A percentile compares a stretch with the other conserved stretches of the same genome.
phyloP scores from a whole-genome alignment of 257 asterid genomes.

The Forsythia suspensa region DNA sequence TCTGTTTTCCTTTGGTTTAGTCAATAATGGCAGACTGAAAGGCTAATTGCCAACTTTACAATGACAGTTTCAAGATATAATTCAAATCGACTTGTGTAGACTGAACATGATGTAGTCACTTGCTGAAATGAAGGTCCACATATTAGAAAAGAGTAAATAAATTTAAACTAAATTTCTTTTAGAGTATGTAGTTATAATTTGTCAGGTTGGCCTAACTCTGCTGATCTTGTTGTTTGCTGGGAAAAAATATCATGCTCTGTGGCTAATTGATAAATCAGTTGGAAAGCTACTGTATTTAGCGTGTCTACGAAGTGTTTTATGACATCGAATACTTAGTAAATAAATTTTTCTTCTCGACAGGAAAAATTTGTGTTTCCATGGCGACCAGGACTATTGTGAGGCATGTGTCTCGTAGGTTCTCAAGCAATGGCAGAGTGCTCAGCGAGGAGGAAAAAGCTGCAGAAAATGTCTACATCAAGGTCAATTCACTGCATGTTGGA shows the following conservation, averaged over 20 bases:
- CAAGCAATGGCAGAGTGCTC: constrained; percentile 70
- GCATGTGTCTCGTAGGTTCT: constrained; percentile 70
- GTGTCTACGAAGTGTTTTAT: not conserved
- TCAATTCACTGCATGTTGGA: constrained; percentile 22
- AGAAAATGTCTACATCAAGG: constrained; percentile 93
- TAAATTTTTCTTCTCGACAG: constrained; percentile 27
- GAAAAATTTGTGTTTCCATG: constrained; percentile 45
- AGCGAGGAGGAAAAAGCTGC: constrained; percentile 99
- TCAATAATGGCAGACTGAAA: constrained; percentile 1
- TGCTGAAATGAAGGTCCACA: constrained; percentile 6
- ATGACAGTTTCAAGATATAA: not conserved
- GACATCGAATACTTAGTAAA: not conserved
- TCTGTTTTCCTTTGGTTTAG: not conserved
- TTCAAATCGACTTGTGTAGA: not conserved
- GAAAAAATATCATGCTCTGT: not conserved
- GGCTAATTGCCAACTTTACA: constrained; percentile 1
- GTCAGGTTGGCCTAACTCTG: not conserved
- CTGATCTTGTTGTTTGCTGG: not conserved
- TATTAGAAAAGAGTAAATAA: constrained; percentile 9
- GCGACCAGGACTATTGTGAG: constrained; percentile 74
- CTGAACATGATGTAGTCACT: constrained; percentile 2
- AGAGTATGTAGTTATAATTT: not conserved
- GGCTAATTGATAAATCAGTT: constrained; percentile 16
- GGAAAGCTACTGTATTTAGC: not conserved
- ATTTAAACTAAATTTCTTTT: not conserved